Evolutionary conservation across 164 flowering plant genomes (phyloP).

Genomic region (Annona cherimola): DNA sequence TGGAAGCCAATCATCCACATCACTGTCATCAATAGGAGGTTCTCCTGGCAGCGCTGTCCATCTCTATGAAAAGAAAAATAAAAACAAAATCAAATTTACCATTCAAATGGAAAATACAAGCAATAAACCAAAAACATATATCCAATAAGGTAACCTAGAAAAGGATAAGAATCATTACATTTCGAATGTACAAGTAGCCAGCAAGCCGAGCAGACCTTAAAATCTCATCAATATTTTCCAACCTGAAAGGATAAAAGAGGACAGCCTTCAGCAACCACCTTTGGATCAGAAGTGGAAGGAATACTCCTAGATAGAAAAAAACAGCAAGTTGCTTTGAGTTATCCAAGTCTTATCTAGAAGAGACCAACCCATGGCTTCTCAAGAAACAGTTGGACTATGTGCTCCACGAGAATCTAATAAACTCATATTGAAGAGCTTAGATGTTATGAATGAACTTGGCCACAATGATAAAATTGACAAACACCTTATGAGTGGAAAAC

Average conservation of each 20-base stretch:
- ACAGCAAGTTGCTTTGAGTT: too few relatives aligned
- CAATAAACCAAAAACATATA: neutral
- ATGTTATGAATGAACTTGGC: too few relatives aligned
- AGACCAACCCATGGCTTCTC: too few relatives aligned
- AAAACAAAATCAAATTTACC: neutral
- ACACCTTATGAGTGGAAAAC: too few relatives aligned
- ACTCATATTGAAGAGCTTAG: too few relatives aligned
- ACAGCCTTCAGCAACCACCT: slow-evolving; percentile 1
- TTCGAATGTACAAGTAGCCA: slow-evolving; percentile 78
- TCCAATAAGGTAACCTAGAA: neutral
- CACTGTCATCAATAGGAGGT: slow-evolving; percentile 86
- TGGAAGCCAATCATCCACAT: slow-evolving; percentile 97
- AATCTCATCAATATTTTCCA: slow-evolving; percentile 85
- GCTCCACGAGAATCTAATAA: too few relatives aligned
- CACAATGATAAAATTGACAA: too few relatives aligned
- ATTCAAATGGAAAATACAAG: neutral
- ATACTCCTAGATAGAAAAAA: too few relatives aligned
- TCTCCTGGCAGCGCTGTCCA: slow-evolving; percentile 92
- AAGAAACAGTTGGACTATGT: too few relatives aligned
- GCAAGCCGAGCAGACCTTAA: slow-evolving; percentile 77
- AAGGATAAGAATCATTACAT: slow-evolving; percentile 36
- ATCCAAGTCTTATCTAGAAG: too few relatives aligned
- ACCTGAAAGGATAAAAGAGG: slow-evolving; percentile 36
- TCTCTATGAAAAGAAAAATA: slow-evolving; percentile 38
- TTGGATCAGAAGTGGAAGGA: too few relatives aligned